Conservation (phyloP, 495 filamentous ascomycete species). For the Aspergillus panamensis region DNA sequence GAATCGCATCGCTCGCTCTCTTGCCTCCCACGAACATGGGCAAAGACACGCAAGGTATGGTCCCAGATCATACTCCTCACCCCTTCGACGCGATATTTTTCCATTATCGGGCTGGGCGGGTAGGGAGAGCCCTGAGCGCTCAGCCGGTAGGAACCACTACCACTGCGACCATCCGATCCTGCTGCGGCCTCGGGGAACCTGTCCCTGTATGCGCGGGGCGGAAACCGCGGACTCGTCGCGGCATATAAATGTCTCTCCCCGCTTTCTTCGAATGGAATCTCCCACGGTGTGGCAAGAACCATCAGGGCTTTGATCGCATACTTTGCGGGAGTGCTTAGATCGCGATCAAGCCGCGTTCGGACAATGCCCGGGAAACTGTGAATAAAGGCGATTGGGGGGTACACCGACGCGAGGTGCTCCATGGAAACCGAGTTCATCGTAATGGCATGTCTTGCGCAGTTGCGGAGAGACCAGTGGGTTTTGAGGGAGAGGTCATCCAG, state of each 20-base stretch:
- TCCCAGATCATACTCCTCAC: no score
- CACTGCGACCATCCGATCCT: no score
- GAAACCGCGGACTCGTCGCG: neutral
- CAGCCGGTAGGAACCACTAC: no score
- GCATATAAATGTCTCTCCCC: conserved; percentile 10
- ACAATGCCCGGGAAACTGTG: conserved; percentile 4
- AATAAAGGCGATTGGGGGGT: neutral
- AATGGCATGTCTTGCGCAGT: conserved; percentile 36
- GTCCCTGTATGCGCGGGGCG: no score
- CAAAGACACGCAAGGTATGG: no score
- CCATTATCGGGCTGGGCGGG: no score
- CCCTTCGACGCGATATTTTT: no score
- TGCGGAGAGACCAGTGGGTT: conserved; percentile 23
- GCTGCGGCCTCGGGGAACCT: no score
- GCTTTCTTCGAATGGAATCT: conserved; percentile 4
- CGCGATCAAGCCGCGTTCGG: neutral
- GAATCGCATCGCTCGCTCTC: no score
- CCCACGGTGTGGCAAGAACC: conserved; percentile 2
- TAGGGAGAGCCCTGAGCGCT: no score
- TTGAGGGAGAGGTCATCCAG: conserved; percentile 39
- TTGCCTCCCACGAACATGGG: no score
- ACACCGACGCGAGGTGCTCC: neutral
- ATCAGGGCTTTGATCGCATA: neutral
- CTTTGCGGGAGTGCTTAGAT: neutral
- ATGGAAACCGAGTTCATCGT: conserved; percentile 25